Percentiles rank a stretch among this genome's conserved stretches.
Evolutionary conservation across 768 basidiomycete genomes (phyloP).

Genomic region (Pisolithus tinctorius): DNA sequence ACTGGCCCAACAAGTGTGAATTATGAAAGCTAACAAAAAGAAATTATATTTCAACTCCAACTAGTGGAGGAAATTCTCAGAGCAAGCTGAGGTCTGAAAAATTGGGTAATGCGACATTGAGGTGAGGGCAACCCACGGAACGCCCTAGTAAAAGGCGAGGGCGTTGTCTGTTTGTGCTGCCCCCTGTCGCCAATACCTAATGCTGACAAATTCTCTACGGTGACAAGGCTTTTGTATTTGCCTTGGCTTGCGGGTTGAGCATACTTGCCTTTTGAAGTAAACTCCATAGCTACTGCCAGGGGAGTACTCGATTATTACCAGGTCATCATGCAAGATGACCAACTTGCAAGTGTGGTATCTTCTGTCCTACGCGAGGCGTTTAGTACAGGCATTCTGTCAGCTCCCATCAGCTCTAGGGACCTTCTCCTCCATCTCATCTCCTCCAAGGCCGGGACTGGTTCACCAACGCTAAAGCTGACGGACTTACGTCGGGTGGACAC

Average conservation of each 20-base stretch:
- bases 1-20: too few species aligned
- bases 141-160: slow-evolving; percentile 69
- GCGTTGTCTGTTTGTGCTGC: slow-evolving; percentile 53
- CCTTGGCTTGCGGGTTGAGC: slow-evolving; percentile 30
- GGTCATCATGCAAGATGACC: slow-evolving; percentile 39
- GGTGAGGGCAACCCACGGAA: slow-evolving; percentile 49
- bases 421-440: slow-evolving; percentile 61
- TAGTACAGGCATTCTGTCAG: slow-evolving; percentile 39
- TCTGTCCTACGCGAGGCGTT: slow-evolving; percentile 48
- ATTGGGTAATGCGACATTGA: slow-evolving; percentile 45
- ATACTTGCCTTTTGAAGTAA: neutral
- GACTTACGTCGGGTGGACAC: slow-evolving; percentile 58
- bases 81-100: slow-evolving; percentile 46
- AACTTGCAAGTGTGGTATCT: slow-evolving; percentile 48
- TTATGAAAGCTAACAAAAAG: neutral
- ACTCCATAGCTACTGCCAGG: neutral
- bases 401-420: slow-evolving; percentile 57
- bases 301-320: neutral
- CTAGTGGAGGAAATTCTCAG: slow-evolving; percentile 22
- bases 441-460: slow-evolving; percentile 34
- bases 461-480: slow-evolving; percentile 42
- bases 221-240: slow-evolving; percentile 34
- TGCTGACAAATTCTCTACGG: neutral
- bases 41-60: too few species aligned
- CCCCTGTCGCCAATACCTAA: slow-evolving; percentile 35